Evolutionary conservation across 441 rosid genomes (phyloP).

Genomic region (Sinapis alba): DNA sequence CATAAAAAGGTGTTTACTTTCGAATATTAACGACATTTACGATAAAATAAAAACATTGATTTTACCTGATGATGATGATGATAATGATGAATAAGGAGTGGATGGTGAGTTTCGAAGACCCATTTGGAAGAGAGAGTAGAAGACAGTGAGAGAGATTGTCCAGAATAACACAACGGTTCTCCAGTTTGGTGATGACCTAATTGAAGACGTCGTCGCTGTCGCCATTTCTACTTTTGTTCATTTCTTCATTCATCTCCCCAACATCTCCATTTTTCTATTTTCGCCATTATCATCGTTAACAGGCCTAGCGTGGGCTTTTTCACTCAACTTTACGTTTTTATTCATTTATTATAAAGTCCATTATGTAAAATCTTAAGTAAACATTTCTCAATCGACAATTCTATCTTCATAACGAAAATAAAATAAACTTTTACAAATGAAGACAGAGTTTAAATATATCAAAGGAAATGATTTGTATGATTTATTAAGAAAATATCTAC

Average conservation of each 20-base stretch:
- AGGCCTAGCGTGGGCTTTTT: not conserved
- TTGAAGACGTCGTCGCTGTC: slow-evolving; percentile 38
- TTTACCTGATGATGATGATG: slow-evolving; percentile 47
- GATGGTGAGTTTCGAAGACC: slow-evolving; percentile 49
- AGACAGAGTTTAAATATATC: too few species aligned
- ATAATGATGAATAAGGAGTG: slow-evolving; percentile 14
- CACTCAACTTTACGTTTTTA: not conserved
- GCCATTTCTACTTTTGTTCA: slow-evolving; percentile 25
- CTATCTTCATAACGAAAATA: too few species aligned
- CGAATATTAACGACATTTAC: not conserved
- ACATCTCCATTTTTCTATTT: not conserved
- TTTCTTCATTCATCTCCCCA: not conserved
- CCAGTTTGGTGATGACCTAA: slow-evolving; percentile 43
- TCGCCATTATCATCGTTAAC: not conserved
- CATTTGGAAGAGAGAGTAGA: slow-evolving; percentile 56
- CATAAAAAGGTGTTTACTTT: not conserved
- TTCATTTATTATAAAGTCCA: not conserved
- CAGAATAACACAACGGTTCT: slow-evolving; percentile 56
- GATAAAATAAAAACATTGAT: not conserved
- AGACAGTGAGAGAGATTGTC: slow-evolving; percentile 54
- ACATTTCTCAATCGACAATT: not conserved
- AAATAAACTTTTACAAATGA: too few species aligned
- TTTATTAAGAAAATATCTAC: too few species aligned
- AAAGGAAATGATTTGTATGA: too few species aligned
- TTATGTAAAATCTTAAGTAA: too few species aligned